Conservation (phyloP, 495 filamentous ascomycete species). For the Pyrenula massariospora region DNA sequence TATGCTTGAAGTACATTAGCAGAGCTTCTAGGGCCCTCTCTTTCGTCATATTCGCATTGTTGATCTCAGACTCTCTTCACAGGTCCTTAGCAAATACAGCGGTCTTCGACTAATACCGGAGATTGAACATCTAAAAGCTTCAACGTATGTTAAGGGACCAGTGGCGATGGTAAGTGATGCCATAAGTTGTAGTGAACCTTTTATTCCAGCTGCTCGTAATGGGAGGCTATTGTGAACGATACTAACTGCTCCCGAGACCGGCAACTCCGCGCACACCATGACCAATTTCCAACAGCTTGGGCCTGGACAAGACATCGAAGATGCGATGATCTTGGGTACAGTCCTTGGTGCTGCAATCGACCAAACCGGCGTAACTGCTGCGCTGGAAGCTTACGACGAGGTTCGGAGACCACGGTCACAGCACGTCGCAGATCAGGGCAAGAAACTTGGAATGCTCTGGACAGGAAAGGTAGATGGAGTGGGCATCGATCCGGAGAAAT, state of each 20-base stretch:
- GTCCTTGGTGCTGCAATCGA: background rate
- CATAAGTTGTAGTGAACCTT: too few relatives aligned
- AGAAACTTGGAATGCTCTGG: background rate
- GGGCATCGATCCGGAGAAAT: background rate
- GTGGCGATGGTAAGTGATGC: background rate
- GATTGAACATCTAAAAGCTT: background rate
- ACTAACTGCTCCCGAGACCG: too few relatives aligned
- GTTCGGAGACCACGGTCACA: background rate
- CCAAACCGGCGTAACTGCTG: background rate
- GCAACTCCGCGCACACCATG: background rate
- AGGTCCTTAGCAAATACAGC: background rate
- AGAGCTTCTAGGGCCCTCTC: too few relatives aligned
- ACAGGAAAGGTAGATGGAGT: background rate
- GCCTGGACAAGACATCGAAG: background rate
- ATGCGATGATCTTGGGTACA: background rate
- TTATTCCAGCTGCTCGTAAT: too few relatives aligned
- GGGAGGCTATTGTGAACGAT: too few relatives aligned
- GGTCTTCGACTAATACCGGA: background rate
- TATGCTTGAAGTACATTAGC: too few relatives aligned
- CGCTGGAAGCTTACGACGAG: background rate
- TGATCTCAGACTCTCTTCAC: too few relatives aligned
- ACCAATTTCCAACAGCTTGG: background rate
- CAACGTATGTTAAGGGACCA: background rate
- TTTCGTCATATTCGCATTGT: too few relatives aligned
- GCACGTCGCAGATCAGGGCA: background rate